phyloP scores from a whole-genome alignment of 192 early-diverging fungal species.

The Coemansia sp. region DNA sequence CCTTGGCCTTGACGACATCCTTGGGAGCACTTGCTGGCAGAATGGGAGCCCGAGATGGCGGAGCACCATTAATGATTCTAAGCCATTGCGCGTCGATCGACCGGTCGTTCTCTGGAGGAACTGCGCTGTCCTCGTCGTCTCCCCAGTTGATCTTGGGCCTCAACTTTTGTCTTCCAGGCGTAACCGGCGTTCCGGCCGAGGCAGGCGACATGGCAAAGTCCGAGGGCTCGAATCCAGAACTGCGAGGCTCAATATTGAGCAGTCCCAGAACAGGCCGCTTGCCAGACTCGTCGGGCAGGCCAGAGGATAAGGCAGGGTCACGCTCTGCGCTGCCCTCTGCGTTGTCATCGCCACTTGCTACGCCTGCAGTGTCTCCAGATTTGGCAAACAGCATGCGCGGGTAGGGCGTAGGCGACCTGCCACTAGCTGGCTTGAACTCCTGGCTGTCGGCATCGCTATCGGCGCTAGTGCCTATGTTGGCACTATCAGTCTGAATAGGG shows the following conservation, averaged over 20 bases:
- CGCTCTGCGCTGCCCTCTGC: background rate
- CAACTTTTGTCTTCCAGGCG: conserved; percentile 34
- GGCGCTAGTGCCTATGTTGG: background rate
- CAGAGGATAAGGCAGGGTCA: background rate
- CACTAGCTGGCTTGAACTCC: conserved; percentile 29
- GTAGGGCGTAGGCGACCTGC: conserved; percentile 41
- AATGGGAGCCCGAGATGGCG: conserved; percentile 24
- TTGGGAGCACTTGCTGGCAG: background rate
- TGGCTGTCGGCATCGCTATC: background rate
- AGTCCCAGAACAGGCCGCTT: background rate
- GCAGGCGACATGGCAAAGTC: conserved; percentile 19
- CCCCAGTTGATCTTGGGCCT: conserved; percentile 41
- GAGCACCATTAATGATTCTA: conserved; percentile 45
- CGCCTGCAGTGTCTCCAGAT: background rate
- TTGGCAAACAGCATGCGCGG: conserved; percentile 22
- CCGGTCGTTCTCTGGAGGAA: conserved; percentile 29
- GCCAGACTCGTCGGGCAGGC: background rate
- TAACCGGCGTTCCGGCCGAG: conserved; percentile 13
- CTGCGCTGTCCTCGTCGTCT: conserved; percentile 28
- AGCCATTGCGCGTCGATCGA: conserved; percentile 54
- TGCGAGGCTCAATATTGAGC: conserved; percentile 13
- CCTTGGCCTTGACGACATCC: background rate
- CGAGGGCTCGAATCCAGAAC: conserved; percentile 15
- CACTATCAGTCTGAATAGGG: background rate
- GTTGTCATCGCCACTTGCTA: background rate